phyloP scores from a whole-genome alignment of 441 rosid species.

The Euphorbia corollata region DNA sequence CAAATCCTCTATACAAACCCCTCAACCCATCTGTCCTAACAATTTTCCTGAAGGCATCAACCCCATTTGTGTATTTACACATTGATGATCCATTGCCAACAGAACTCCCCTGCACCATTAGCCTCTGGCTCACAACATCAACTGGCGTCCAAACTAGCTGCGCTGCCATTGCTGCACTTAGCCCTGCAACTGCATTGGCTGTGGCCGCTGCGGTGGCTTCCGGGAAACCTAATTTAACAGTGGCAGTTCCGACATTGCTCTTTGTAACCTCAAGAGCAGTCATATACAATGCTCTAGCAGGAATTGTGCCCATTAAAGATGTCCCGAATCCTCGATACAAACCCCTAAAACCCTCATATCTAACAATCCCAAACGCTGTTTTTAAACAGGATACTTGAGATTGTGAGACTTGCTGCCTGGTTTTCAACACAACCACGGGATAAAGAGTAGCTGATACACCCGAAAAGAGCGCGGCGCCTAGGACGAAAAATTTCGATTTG shows the following conservation, averaged over 20 bases:
- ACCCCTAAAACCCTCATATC: conserved; percentile 59
- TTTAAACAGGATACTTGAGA: conserved; percentile 45
- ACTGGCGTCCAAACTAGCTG: conserved; percentile 80
- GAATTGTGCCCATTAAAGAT: conserved; percentile 69
- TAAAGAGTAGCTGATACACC: conserved; percentile 74
- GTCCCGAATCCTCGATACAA: conserved; percentile 80
- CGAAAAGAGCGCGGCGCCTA: conserved; percentile 82
- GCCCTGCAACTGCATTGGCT: conserved; percentile 66
- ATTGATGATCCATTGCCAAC: conserved; percentile 24
- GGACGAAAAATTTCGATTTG: conserved; percentile 70
- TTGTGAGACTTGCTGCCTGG: conserved; percentile 69
- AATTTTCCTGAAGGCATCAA: conserved; percentile 70
- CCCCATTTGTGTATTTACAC: conserved; percentile 56
- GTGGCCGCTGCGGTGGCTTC: conserved; percentile 51
- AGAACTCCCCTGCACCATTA: conserved; percentile 65
- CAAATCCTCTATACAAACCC: conserved; percentile 84
- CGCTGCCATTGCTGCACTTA: conserved; percentile 76
- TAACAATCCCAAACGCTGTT: conserved; percentile 43
- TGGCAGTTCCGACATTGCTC: conserved; percentile 58
- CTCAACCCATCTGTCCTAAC: conserved; percentile 50
- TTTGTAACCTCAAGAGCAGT: conserved; percentile 79
- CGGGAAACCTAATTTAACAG: conserved; percentile 48
- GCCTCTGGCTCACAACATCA: conserved; percentile 82
- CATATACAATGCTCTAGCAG: conserved; percentile 81
- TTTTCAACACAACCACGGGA: conserved; percentile 67